Percentiles rank a stretch among this genome's conserved stretches.
These are phyloP conservation scores for Straminergon stramineum DNA, from an alignment of 225 moss, liverwort and hornwort genomes.

Conservation along the genomic window DNA sequence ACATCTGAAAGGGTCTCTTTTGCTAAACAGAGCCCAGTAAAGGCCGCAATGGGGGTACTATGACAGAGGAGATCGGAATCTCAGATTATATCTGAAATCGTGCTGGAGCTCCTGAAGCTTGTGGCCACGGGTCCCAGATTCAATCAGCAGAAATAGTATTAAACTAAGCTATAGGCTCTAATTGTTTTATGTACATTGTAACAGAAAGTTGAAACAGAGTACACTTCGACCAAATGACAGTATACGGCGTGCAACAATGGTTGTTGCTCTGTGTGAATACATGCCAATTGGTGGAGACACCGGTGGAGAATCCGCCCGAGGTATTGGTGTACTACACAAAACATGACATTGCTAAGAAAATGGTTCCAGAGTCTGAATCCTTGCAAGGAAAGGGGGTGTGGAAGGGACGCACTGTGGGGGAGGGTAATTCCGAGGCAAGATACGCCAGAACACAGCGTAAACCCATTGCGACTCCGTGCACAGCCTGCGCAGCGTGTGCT, in stretches of 20 bases:
- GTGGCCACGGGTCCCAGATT: background rate
- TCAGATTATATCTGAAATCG: constrained; percentile 5
- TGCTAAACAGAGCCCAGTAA: constrained; percentile 9
- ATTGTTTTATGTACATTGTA: background rate
- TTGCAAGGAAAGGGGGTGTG: background rate
- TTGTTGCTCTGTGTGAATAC: background rate
- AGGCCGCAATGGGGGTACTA: background rate
- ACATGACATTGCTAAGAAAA: background rate
- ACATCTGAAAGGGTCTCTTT: background rate
- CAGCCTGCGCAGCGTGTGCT: constrained; percentile 75
- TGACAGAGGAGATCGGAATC: constrained; percentile 20
- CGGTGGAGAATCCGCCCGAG: background rate
- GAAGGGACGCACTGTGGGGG: constrained; percentile 68
- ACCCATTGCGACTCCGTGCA: constrained; percentile 87
- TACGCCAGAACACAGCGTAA: constrained; percentile 95
- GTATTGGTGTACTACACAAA: background rate
- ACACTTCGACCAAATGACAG: background rate
- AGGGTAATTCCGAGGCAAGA: constrained; percentile 90
- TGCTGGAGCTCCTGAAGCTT: background rate
- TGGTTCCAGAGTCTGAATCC: background rate
- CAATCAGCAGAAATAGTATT: constrained; percentile 1
- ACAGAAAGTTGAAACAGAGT: background rate
- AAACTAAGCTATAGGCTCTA: background rate
- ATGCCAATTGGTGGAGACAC: background rate
- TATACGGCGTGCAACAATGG: background rate